These are phyloP conservation scores for Fusarium incarnatum DNA, from an alignment of 2,329 filamentous ascomycete genomes.

Conservation along the genomic window DNA sequence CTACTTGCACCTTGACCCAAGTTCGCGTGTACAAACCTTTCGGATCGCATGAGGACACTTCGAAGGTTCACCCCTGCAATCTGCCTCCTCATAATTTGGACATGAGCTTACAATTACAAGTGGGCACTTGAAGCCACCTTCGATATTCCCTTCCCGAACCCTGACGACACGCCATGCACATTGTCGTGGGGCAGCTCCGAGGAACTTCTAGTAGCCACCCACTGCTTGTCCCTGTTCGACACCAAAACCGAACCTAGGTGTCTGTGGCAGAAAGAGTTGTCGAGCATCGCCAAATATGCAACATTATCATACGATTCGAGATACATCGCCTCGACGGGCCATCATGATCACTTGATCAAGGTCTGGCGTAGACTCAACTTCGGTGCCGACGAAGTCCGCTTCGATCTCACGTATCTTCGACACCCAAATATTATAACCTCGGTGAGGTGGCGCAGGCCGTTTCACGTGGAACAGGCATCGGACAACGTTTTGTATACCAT, in stretches of 20 bases:
- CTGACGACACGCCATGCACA: conserved; percentile 53
- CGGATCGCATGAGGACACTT: conserved; percentile 73
- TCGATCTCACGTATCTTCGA: conserved; percentile 90
- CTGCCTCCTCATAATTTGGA: neutral
- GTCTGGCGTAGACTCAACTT: conserved; percentile 92
- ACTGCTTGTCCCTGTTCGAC: conserved; percentile 75
- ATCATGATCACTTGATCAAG: conserved; percentile 86
- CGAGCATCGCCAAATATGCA: conserved; percentile 79
- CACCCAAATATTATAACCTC: conserved; percentile 85
- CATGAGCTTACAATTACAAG: conserved; percentile 53
- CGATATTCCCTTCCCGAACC: conserved; percentile 51
- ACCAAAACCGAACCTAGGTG: conserved; percentile 61
- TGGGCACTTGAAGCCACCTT: conserved; percentile 75
- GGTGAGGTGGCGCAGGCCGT: conserved; percentile 86
- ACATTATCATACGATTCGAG: conserved; percentile 87
- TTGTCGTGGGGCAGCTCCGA: conserved; percentile 90
- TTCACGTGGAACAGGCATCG: conserved; percentile 79
- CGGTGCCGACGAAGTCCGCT: conserved; percentile 83
- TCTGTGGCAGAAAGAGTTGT: conserved; percentile 80
- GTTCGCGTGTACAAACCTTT: conserved; percentile 85
- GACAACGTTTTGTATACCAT: conserved; percentile 93
- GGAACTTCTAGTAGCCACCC: conserved; percentile 84
- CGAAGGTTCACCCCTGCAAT: conserved; percentile 69
- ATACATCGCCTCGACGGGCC: conserved; percentile 84
- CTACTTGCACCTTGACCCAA: conserved; percentile 73